phyloP scores from a whole-genome alignment of 1,284 basidiomycete species.

The Apiotrichum laibachii region DNA sequence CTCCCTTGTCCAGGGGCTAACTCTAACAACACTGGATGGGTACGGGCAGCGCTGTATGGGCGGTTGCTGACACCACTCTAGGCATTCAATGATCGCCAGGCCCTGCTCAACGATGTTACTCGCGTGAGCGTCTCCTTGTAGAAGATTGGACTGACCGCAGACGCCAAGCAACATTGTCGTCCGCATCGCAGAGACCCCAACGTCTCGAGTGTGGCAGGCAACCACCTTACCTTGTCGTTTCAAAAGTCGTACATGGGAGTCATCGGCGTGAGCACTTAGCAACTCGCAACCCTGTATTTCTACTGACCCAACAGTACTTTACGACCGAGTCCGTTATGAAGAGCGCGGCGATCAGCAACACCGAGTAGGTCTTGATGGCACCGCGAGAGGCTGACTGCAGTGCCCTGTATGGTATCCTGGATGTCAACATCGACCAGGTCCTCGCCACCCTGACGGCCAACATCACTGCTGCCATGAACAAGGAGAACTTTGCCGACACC shows the following conservation, averaged over 20 bases:
- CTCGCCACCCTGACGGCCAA: constrained; percentile 54
- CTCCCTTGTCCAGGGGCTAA: no score
- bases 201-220: no score
- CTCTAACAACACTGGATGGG: no score
- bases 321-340: no score
- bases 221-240: constrained; percentile 65
- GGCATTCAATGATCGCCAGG: no score
- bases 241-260: constrained; percentile 61
- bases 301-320: constrained; percentile 26
- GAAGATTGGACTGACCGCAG: no score
- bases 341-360: constrained; percentile 46
- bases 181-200: no score
- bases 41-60: no score
- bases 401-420: constrained; percentile 59
- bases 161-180: no score
- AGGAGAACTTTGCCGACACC: constrained; percentile 44
- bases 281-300: constrained; percentile 61
- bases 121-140: no score
- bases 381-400: constrained; percentile 57
- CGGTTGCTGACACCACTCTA: no score
- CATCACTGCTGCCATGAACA: constrained; percentile 51
- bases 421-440: constrained; percentile 57
- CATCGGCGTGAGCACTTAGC: constrained; percentile 60
- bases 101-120: no score
- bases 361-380: constrained; percentile 65